Conservation (phyloP, 768 basidiomycete species). For the Suillus bovinus region DNA sequence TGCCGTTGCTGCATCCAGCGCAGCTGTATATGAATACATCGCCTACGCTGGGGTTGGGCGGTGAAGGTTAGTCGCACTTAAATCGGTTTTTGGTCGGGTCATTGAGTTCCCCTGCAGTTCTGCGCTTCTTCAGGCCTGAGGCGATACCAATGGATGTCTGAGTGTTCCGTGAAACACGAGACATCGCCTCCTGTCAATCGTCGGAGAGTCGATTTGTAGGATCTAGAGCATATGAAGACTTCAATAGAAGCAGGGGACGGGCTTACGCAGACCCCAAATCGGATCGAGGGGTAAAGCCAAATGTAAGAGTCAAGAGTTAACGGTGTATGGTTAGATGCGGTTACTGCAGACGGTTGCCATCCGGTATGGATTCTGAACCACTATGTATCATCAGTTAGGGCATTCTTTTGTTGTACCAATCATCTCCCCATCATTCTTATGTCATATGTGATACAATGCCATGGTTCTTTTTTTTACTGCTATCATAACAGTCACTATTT, state of each 20-base stretch:
- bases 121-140: background rate
- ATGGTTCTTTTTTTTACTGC: background rate
- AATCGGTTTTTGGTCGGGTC: background rate
- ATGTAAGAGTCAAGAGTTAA: background rate
- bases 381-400: background rate
- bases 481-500: no score
- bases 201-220: background rate
- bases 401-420: background rate
- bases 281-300: background rate
- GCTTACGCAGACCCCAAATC: background rate
- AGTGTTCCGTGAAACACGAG: background rate
- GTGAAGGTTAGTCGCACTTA: slow-evolving; percentile 19
- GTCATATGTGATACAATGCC: background rate
- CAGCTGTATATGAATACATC: slow-evolving; percentile 33
- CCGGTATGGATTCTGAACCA: background rate
- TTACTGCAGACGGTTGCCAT: background rate
- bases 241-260: background rate
- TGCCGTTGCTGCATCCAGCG: slow-evolving; percentile 33
- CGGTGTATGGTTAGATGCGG: background rate
- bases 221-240: background rate
- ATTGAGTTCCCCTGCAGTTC: background rate
- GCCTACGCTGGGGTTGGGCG: slow-evolving; percentile 12
- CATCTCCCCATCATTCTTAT: background rate
- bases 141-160: background rate
- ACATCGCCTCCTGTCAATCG: background rate